These are phyloP conservation scores for Lachnellula hyalina DNA, from an alignment of 2,329 filamentous ascomycete genomes.

Conservation along the genomic window DNA sequence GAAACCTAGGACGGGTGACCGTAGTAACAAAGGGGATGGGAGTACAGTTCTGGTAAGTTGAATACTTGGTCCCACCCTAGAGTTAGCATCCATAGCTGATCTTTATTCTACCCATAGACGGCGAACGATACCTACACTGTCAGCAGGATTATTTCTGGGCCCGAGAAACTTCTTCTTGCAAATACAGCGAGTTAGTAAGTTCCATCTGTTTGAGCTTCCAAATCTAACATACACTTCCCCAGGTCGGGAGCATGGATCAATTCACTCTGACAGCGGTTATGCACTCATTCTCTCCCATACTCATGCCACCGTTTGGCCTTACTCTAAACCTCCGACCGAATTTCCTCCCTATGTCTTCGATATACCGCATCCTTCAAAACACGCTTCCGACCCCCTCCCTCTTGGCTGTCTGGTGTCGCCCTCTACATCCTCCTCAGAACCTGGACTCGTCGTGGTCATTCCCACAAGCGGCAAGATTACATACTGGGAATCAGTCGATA, in stretches of 20 bases:
- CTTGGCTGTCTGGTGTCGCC: constrained; percentile 78
- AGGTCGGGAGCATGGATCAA: constrained; percentile 61
- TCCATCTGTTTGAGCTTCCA: constrained; percentile 9
- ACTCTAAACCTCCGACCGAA: constrained; percentile 61
- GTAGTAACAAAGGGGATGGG: constrained; percentile 64
- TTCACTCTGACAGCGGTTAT: constrained; percentile 63
- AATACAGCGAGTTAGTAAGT: constrained; percentile 55
- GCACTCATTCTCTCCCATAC: constrained; percentile 76
- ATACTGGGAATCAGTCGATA: constrained; percentile 94
- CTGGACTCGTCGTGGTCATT: constrained; percentile 82
- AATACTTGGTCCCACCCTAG: constrained; percentile 1
- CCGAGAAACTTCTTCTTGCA: constrained; percentile 62
- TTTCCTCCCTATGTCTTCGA: constrained; percentile 77
- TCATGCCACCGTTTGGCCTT: constrained; percentile 87
- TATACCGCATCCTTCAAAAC: constrained; percentile 66
- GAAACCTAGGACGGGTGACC: constrained; percentile 57
- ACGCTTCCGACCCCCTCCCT: constrained; percentile 65
- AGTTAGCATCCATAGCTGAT: constrained; percentile 1
- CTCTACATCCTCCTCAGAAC: constrained; percentile 70
- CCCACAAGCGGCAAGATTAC: constrained; percentile 78
- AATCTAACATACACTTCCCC: constrained; percentile 11
- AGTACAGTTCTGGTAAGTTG: constrained; percentile 59
- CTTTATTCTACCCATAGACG: constrained; percentile 46
- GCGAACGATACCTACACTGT: constrained; percentile 81
- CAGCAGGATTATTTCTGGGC: constrained; percentile 76